Evolutionary conservation across 306 rosid genomes (phyloP).

Genomic region (Rosa persica): DNA sequence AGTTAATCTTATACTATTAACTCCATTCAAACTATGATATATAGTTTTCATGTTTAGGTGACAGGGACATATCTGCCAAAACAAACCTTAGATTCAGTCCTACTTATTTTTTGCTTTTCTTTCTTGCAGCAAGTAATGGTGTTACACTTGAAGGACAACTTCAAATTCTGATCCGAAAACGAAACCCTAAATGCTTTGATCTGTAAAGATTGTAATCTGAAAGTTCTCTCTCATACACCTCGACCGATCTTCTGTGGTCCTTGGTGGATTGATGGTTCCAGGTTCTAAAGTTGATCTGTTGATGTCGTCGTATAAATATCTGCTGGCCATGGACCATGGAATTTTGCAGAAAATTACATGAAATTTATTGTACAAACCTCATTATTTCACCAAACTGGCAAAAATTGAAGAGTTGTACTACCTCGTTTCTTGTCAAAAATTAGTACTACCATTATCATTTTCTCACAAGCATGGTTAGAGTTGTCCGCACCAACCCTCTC

Average conservation of each 20-base stretch:
- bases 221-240: not conserved
- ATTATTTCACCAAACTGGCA: not conserved
- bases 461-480: too few relatives aligned
- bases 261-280: not conserved
- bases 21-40: not conserved
- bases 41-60: not conserved
- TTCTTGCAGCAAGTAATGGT: slow-evolving; percentile 78
- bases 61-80: not conserved
- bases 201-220: not conserved
- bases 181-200: slow-evolving; percentile 2
- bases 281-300: not conserved
- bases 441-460: too few relatives aligned
- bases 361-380: not conserved
- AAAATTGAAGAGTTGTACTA: not conserved
- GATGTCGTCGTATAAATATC: not conserved
- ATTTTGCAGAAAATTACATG: not conserved
- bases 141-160: slow-evolving; percentile 61
- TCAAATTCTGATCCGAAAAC: slow-evolving; percentile 58
- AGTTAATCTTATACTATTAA: slow-evolving; percentile 20
- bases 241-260: not conserved
- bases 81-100: not conserved
- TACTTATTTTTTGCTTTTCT: not conserved
- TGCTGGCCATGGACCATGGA: not conserved
- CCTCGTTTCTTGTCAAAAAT: not conserved
- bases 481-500: too few relatives aligned